Conservation (phyloP, 2,329 filamentous ascomycete species). For the Aureobasidium melanogenum region DNA sequence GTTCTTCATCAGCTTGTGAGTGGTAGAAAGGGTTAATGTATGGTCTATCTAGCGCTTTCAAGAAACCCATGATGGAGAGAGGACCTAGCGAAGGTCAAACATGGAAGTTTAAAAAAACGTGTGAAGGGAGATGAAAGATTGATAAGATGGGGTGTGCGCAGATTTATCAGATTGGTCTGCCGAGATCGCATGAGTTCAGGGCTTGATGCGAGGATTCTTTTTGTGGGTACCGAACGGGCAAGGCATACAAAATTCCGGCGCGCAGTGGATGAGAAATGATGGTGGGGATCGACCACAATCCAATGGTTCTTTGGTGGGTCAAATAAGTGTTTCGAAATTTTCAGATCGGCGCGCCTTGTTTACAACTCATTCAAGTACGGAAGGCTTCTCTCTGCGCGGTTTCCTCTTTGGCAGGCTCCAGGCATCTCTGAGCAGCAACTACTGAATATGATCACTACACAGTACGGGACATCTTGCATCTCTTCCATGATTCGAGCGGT, state of each 20-base stretch:
- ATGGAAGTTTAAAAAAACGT: not conserved
- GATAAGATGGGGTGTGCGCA: not conserved
- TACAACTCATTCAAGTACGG: not conserved
- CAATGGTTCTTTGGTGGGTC: not conserved
- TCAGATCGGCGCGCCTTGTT: not conserved
- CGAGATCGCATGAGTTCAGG: not conserved
- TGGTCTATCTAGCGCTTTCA: not conserved
- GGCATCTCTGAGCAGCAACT: not conserved
- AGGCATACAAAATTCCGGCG: not conserved
- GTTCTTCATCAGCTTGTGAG: slow-evolving; percentile 1
- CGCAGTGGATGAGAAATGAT: not conserved
- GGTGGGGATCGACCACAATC: not conserved
- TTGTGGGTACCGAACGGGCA: not conserved
- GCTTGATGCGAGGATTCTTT: not conserved
- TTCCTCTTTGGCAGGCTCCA: not conserved
- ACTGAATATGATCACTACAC: not conserved
- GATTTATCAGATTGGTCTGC: not conserved
- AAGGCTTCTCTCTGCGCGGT: not conserved
- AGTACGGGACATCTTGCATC: not conserved
- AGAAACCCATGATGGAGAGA: slow-evolving; percentile 6
- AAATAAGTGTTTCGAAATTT: not conserved
- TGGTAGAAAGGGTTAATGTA: slow-evolving; percentile 9
- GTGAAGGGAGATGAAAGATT: not conserved
- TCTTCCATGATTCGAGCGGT: no score
- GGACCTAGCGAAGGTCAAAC: not conserved